Base-by-base conservation (phyloP, 2,329 filamentous ascomycete genomes). In the Epichloe typhina region DNA sequence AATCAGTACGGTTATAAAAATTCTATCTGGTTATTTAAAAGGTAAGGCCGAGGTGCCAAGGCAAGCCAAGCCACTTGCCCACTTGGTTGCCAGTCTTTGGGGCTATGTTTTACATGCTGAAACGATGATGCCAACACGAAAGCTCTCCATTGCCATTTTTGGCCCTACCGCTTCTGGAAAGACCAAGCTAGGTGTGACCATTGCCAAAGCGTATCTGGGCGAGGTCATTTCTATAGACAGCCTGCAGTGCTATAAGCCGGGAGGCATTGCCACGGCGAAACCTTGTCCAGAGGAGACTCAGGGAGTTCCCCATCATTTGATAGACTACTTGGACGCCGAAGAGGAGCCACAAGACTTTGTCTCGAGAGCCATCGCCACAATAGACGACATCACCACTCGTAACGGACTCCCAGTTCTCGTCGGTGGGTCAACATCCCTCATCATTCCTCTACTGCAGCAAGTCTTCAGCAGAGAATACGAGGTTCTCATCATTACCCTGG, bases 191-290 rank as follows among this genome's bases (percentile, higher is more conserved):
- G 47, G 47, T n/a, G 47, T 49, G 9, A 40, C 47, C 40, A 26
- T 49, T 26, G 47, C 40, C 40, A 43, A 44, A 9, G 47, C 47
- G 2, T 49, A 15, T 17, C 26, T 38, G 1, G 47, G 47, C 33
- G 47, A 49, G 40, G 47, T 49, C 31, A 37, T 49, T 40, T 49
- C 47, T 6, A 40, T 49, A 17, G 47, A 49, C 33, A 49, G 47
- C n/a, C 33, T 49, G 19, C 47, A 49, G 19, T 49, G 47, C 40
- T 49, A 49, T 40, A 49, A 49, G 13, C 40, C 40, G 3, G 47
- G 47, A 6, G 26, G 13, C 2, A 44, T 49, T 17, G 5, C 38
- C 31, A 49, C 47, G 11, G 47, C 47, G 15, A 37, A 33, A 12
- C 47, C 47, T 13, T 6, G 12, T 11, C 40, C 47, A 9, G 40